Evolutionary conservation across 2,329 filamentous ascomycete genomes (phyloP).

Genomic region (Teratosphaeria nubilosa): DNA sequence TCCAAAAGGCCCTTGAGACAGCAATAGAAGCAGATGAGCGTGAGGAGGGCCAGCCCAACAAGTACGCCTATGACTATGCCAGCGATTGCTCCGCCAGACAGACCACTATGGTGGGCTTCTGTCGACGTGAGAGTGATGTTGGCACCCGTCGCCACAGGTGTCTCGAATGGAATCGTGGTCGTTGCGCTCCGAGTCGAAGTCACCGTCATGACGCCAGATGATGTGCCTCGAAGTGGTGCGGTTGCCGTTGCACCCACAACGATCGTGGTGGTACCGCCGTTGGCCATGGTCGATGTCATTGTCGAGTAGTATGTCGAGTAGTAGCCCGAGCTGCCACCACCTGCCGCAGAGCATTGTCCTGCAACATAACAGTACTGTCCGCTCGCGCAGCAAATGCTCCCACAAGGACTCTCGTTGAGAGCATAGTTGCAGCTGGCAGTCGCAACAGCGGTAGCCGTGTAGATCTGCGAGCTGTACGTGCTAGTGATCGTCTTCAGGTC

Average conservation of each 20-base stretch:
- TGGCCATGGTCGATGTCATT: slow-evolving; percentile 26
- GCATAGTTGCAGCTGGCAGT: slow-evolving; percentile 35
- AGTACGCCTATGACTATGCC: slow-evolving; percentile 70
- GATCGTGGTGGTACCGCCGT: slow-evolving; percentile 31
- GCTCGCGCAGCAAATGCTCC: slow-evolving; percentile 58
- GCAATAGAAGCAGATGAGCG: slow-evolving; percentile 67
- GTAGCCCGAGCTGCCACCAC: slow-evolving; percentile 33
- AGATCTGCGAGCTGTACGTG: slow-evolving; percentile 40
- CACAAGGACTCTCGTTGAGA: slow-evolving; percentile 50
- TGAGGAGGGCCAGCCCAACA: slow-evolving; percentile 54
- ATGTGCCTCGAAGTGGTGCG: slow-evolving; percentile 40
- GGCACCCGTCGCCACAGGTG: slow-evolving; percentile 45
- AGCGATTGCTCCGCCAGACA: slow-evolving; percentile 66
- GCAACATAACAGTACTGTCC: slow-evolving; percentile 56
- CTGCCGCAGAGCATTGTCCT: slow-evolving; percentile 49
- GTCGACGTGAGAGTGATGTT: slow-evolving; percentile 31
- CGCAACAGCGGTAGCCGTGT: slow-evolving; percentile 15
- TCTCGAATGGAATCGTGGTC: slow-evolving; percentile 39
- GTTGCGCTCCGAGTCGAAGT: slow-evolving; percentile 37
- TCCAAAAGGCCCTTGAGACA: slow-evolving; percentile 46
- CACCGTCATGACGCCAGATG: slow-evolving; percentile 46
- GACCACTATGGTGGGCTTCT: slow-evolving; percentile 16
- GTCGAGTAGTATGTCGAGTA: slow-evolving; percentile 38
- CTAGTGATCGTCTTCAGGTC: slow-evolving; percentile 42
- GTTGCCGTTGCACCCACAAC: slow-evolving; percentile 43